Percentiles rank a stretch among this genome's conserved stretches.
Evolutionary conservation across 805 yeast genomes (phyloP).

Genomic region (Naumovozyma dairenensis): DNA sequence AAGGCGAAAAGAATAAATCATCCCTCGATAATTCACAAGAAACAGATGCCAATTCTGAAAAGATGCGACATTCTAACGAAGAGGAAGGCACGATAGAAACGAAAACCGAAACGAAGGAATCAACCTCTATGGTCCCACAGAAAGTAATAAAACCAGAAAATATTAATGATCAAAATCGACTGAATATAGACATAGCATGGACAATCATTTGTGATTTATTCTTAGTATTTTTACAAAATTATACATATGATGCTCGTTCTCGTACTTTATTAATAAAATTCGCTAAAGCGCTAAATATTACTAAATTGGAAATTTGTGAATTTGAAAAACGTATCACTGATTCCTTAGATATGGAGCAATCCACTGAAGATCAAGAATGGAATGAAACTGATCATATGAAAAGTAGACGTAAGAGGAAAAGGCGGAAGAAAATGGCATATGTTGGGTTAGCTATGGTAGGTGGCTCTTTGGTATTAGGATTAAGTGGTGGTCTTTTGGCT

Average conservation of each 20-base stretch:
- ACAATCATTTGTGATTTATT: conserved; percentile 87
- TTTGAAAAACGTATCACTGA: conserved; percentile 88
- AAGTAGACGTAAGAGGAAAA: conserved; percentile 56
- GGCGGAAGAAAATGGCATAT: conserved; percentile 62
- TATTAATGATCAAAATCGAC: conserved; percentile 26
- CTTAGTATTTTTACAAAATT: conserved; percentile 67
- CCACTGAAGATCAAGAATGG: conserved; percentile 61
- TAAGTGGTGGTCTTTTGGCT: conserved; percentile 90
- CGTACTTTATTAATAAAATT: conserved; percentile 65
- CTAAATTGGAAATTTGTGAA: conserved; percentile 64
- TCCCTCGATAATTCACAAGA: conserved; percentile 1
- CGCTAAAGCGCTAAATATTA: conserved; percentile 50
- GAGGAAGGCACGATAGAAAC: conserved; percentile 2
- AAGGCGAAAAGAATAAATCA: conserved; percentile 9
- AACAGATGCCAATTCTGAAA: background rate
- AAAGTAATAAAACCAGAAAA: conserved; percentile 27
- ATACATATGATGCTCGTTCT: conserved; percentile 83
- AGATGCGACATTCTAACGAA: background rate
- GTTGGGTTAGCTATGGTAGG: conserved; percentile 95
- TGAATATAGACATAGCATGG: conserved; percentile 81
- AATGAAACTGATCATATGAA: conserved; percentile 62
- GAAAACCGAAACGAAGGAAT: background rate
- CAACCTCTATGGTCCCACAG: conserved; percentile 2
- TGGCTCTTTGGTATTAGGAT: conserved; percentile 87
- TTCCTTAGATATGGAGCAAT: conserved; percentile 79